Conservation (phyloP, 495 filamentous ascomycete genomes). For the Thermochaetoides thermophila region DNA sequence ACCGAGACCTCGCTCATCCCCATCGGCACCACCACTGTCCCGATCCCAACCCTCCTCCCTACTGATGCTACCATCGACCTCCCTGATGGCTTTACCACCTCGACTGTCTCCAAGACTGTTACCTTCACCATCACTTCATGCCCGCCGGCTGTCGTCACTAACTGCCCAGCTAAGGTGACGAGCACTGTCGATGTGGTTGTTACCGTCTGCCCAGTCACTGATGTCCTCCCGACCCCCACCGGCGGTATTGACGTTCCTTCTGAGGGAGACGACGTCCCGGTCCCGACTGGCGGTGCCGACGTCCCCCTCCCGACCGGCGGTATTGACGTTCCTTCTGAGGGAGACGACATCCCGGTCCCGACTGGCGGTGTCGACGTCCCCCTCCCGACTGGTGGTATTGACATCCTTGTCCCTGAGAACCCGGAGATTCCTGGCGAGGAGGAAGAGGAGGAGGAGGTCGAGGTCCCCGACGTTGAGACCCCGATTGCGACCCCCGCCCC, state of each 20-base stretch:
- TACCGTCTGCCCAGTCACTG: slow-evolving; percentile 1
- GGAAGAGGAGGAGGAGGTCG: neutral
- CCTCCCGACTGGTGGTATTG: neutral
- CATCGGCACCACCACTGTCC: slow-evolving; percentile 46
- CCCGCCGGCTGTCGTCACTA: neutral
- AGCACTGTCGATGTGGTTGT: neutral
- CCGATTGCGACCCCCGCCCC: too few species aligned
- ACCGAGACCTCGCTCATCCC: slow-evolving; percentile 39
- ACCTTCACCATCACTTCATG: slow-evolving; percentile 22
- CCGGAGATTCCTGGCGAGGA: neutral
- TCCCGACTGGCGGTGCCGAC: neutral
- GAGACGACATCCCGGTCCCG: neutral
- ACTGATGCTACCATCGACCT: slow-evolving; percentile 21
- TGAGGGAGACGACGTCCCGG: neutral
- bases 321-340: neutral
- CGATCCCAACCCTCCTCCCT: slow-evolving; percentile 26
- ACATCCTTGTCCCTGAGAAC: neutral
- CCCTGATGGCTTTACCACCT: slow-evolving; percentile 16
- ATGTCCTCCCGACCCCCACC: slow-evolving; percentile 1
- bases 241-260: neutral
- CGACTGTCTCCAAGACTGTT: slow-evolving; percentile 34
- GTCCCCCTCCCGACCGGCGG: neutral
- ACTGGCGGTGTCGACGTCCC: neutral
- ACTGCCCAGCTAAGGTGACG: neutral
- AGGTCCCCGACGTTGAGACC: neutral